Evolutionary conservation across 768 basidiomycete species (phyloP).

Genomic region (Lactarius akahatsu): DNA sequence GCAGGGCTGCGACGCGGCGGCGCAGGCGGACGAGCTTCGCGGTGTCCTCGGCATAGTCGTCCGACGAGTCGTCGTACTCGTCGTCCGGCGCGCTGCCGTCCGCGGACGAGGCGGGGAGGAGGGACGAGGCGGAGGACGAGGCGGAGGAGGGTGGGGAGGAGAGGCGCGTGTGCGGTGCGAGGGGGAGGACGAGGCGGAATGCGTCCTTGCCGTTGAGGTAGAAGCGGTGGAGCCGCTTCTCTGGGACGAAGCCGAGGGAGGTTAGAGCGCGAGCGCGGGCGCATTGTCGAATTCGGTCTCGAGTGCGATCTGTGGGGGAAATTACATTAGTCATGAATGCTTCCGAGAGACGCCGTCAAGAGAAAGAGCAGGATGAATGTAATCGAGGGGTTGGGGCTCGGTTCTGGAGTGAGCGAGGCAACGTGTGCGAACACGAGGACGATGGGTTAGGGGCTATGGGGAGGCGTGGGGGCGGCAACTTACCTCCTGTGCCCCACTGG

Average conservation of each 20-base stretch:
- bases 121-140: not conserved
- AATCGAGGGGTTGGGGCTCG: constrained; percentile 1
- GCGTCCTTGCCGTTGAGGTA: constrained; percentile 98
- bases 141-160: not conserved
- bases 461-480: constrained; percentile 32
- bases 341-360: constrained; percentile 12
- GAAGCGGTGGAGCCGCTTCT: constrained; percentile 92
- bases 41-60: constrained; percentile 13
- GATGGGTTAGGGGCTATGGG: constrained; percentile 18
- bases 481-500: constrained; percentile 83
- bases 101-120: no score
- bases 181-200: constrained; percentile 71
- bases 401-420: constrained; percentile 8
- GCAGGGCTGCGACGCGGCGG: constrained; percentile 23
- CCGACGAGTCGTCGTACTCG: constrained; percentile 1
- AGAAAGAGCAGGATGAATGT: not conserved
- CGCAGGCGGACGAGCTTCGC: constrained; percentile 23
- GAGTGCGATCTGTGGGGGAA: constrained; percentile 60
- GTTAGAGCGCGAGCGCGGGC: constrained; percentile 88
- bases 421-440: constrained; percentile 6
- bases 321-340: not conserved
- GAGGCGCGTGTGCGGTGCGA: constrained; percentile 37
- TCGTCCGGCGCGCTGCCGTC: not conserved
- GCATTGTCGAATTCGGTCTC: constrained; percentile 96
- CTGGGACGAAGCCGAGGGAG: constrained; percentile 90